phyloP scores from a whole-genome alignment of 768 basidiomycete species.

The Galerina marginata region DNA sequence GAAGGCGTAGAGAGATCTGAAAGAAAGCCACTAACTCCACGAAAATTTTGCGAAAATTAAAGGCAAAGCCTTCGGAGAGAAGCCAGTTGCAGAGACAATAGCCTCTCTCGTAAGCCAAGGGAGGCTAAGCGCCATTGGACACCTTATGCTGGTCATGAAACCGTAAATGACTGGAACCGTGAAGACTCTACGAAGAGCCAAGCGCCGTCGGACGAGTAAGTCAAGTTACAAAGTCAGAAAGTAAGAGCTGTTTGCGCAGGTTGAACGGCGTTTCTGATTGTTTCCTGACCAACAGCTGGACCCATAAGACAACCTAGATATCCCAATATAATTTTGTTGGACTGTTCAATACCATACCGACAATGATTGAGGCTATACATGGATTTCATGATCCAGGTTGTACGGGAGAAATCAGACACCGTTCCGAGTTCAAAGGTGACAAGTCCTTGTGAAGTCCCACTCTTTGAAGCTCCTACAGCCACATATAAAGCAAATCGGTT shows the following conservation, averaged over 20 bases:
- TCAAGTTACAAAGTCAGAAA: no score
- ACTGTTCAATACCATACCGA: background rate
- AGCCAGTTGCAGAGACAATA: background rate
- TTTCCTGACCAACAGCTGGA: background rate
- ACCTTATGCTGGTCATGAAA: background rate
- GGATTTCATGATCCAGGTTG: background rate
- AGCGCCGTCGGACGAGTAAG: background rate
- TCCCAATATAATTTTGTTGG: background rate
- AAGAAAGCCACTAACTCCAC: background rate
- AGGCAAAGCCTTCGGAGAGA: background rate
- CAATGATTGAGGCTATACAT: background rate
- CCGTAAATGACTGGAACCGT: background rate
- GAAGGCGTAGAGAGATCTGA: background rate
- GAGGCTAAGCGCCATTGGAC: background rate
- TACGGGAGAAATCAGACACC: background rate
- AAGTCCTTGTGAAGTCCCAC: no score
- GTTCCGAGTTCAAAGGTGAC: no score
- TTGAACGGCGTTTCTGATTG: background rate
- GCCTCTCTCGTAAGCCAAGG: background rate
- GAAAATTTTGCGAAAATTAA: no score
- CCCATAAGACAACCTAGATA: background rate
- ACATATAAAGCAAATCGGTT: background rate
- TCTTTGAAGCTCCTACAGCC: no score
- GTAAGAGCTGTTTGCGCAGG: background rate
- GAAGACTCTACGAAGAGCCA: background rate